Evolutionary conservation across 2,329 filamentous ascomycete genomes (phyloP).

Genomic region (Fusarium torulosum): DNA sequence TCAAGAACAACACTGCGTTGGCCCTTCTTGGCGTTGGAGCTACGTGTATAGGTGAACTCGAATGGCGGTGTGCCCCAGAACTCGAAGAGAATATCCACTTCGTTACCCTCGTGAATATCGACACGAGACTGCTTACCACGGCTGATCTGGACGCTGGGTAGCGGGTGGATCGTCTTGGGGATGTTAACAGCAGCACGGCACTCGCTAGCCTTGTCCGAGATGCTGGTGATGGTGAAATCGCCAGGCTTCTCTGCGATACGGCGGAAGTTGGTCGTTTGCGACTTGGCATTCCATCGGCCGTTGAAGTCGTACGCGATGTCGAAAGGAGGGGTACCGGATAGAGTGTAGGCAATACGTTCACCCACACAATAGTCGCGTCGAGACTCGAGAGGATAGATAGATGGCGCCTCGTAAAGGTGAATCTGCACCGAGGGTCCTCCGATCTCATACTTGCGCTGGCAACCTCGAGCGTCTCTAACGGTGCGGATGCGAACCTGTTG

Average conservation of each 20-base stretch:
- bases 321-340: conserved; percentile 92
- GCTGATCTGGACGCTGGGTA: conserved; percentile 91
- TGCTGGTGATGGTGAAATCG: conserved; percentile 85
- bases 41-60: conserved; percentile 96
- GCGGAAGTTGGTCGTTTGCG: conserved; percentile 84
- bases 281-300: conserved; percentile 82
- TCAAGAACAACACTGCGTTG: conserved; percentile 86
- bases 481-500: conserved; percentile 91
- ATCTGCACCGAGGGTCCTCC: conserved; percentile 85
- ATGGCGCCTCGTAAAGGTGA: conserved; percentile 91
- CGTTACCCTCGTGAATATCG: conserved; percentile 96
- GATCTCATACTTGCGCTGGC: conserved; percentile 80
- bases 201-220: conserved; percentile 89
- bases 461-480: conserved; percentile 88
- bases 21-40: conserved; percentile 84
- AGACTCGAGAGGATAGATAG: conserved; percentile 88
- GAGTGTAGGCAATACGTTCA: conserved; percentile 90
- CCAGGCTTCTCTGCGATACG: conserved; percentile 94
- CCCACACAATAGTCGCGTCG: conserved; percentile 93
- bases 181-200: conserved; percentile 86
- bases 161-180: conserved; percentile 86
- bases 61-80: conserved; percentile 97
- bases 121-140: conserved; percentile 83
- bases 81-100: conserved; percentile 92
- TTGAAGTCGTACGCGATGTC: conserved; percentile 94